Percentiles rank a stretch among this genome's conserved stretches.
Conservation (phyloP, 1,139 yeast genomes). For the Candida sanyaensis region DNA sequence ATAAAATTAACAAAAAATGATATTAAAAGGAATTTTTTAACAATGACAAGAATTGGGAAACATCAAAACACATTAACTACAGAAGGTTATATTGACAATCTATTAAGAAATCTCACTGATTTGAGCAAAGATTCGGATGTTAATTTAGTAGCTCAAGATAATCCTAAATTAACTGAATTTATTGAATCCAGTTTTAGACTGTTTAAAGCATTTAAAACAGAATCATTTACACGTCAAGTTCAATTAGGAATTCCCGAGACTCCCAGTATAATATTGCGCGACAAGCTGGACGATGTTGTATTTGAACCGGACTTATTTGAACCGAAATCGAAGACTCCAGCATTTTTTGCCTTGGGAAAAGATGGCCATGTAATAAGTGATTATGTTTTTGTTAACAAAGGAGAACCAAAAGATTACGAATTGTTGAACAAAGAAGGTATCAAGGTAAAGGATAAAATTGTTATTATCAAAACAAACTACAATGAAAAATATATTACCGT, state of each 20-base stretch:
- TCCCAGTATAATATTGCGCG: constrained; percentile 27
- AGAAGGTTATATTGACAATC: constrained; percentile 28
- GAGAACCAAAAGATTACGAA: constrained; percentile 30
- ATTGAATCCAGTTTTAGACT: constrained; percentile 28
- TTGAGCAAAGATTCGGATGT: constrained; percentile 18
- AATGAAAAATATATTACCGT: constrained; percentile 16
- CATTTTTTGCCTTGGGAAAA: constrained; percentile 33
- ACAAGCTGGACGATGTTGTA: constrained; percentile 22
- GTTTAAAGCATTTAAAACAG: constrained; percentile 28
- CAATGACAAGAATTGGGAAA: constrained; percentile 30
- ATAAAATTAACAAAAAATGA: constrained; percentile 64
- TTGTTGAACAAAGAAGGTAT: constrained; percentile 22
- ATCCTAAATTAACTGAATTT: constrained; percentile 25
- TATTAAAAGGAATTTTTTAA: constrained; percentile 47
- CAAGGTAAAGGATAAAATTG: constrained; percentile 27
- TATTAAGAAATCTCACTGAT: constrained; percentile 26
- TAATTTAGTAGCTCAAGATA: constrained; percentile 30
- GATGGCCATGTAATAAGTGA: constrained; percentile 27
- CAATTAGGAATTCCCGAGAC: constrained; percentile 24
- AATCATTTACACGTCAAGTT: constrained; percentile 19
- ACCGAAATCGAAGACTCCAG: constrained; percentile 34
- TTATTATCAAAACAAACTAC: constrained; percentile 25
- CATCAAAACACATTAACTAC: constrained; percentile 25
- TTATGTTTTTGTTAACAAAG: constrained; percentile 35
- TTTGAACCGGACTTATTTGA: constrained; percentile 32